Evolutionary conservation across 768 basidiomycete species (phyloP).

Genomic region (Serendipita vermifera): DNA sequence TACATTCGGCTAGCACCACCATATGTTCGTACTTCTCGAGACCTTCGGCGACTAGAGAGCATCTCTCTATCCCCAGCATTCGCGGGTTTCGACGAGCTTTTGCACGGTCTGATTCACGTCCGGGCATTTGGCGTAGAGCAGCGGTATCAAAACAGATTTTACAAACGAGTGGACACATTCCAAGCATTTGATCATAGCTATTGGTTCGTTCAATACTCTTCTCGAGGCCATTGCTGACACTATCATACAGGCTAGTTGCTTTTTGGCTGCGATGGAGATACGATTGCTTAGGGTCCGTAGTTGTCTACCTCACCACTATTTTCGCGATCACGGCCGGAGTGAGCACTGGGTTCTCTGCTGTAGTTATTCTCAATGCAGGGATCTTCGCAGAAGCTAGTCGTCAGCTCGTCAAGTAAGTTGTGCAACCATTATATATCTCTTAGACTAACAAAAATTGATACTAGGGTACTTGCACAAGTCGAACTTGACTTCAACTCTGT

Average conservation of each 20-base stretch:
- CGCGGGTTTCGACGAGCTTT: constrained; percentile 57
- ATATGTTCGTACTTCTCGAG: constrained; percentile 49
- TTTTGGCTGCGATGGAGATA: constrained; percentile 64
- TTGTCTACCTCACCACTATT: constrained; percentile 55
- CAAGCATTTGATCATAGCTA: constrained; percentile 62
- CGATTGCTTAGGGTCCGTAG: constrained; percentile 59
- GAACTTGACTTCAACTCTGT: constrained; percentile 66
- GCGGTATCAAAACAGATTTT: constrained; percentile 52
- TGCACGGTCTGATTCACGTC: constrained; percentile 52
- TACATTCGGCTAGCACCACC: constrained; percentile 51
- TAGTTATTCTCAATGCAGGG: constrained; percentile 59
- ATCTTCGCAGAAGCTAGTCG: constrained; percentile 57
- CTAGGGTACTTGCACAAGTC: constrained; percentile 48
- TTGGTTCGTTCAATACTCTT: constrained; percentile 21
- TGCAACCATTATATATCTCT: neutral
- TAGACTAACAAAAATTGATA: neutral
- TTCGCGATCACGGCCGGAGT: constrained; percentile 49
- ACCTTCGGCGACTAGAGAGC: constrained; percentile 53
- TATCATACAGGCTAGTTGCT: constrained; percentile 48
- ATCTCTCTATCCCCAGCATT: constrained; percentile 59
- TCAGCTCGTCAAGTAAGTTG: constrained; percentile 43
- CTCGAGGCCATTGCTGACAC: neutral
- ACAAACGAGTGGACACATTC: constrained; percentile 44
- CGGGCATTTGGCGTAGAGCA: constrained; percentile 61
- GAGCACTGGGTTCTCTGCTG: constrained; percentile 47